Base-by-base conservation (phyloP, 208 protist genomes). In the Plasmodiophora brassicae region DNA sequence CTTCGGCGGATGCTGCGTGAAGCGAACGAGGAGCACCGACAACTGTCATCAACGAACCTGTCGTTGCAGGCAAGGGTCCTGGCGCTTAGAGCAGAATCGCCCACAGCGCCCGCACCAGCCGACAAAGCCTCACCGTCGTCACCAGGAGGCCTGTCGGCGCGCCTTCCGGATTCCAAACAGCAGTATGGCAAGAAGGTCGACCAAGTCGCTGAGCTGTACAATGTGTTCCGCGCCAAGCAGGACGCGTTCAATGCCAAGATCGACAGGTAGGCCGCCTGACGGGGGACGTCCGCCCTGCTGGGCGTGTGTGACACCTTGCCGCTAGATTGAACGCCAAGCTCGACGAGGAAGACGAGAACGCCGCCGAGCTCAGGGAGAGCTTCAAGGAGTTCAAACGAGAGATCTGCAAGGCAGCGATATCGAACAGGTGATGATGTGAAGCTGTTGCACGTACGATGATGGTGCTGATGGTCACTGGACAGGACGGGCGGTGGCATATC, bases 261-360 rank as follows among this genome's bases (percentile, higher is more conserved):
- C n/a, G n/a, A 5, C n/a, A n/a, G n/a, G n/a, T n/a, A n/a, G n/a
- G n/a, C n/a, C n/a, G n/a, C n/a, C n/a, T n/a, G n/a, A n/a, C n/a
- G n/a, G n/a, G n/a, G n/a, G n/a, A n/a, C n/a, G n/a, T n/a, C n/a
- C n/a, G n/a, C n/a, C n/a, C n/a, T n/a, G n/a, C n/a, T n/a, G n/a
- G n/a, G n/a, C n/a, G n/a, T n/a, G n/a, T n/a, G n/a, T n/a, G n/a
- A n/a, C n/a, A n/a, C n/a, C n/a, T n/a, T n/a, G n/a, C n/a, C n/a
- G n/a, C n/a, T n/a, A n/a, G 65, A 32, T 38, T 78, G n/a, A 78
- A 78, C 41, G 5, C 5, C 14, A 5, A 5, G 65, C n/a, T 78
- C 32, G 65, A 78, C n/a, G 65, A 78, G n/a, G 65, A 78, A 78
- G 65, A 78, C 41, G 65, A 78, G 41, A 78, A 78, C n/a, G 65